Base-by-base conservation (phyloP, 2,329 filamentous ascomycete species). In the Aspergillus chevalieri region DNA sequence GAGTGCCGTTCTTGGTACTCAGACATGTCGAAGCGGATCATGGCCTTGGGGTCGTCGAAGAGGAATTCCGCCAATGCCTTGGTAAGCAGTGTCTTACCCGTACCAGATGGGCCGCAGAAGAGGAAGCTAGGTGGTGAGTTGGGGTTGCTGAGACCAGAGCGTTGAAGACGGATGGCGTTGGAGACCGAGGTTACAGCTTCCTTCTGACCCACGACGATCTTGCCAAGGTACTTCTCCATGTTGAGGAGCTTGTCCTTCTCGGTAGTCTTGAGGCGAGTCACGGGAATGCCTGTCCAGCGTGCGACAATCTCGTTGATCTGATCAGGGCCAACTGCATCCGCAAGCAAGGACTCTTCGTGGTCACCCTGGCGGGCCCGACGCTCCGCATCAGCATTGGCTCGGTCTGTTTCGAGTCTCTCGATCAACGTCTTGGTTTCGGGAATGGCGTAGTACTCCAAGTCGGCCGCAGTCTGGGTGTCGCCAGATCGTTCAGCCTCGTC, bases 21-120 rank as follows among this genome's bases (percentile, higher is more conserved):
- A 4, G 92, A 97, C 93, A 98, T 98, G 68, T 98, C 93, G 74
- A 98, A 95, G 36, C 93, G 87, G 62, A 98, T 95, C 93, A 98
- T 97, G 30, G 92, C 78, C 76, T 96, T 96, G 22, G 92, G 75
- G 60, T 98, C 93, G 66, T 98, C 93, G 74, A 98, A 98, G 24
- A 98, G 78, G 76, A 98, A 98, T 70, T 98, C 93, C 44, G 93
- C 93, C 52, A 98, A 79, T 14, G 92, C 93, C 73, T 98, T 98
- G 57, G 92, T 97, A 50, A 98, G 83, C 17, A 98, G 78, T 15
- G 93, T 98, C 76, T 98, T 98, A 78, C 93, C 93, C 10, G 93
- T 98, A 77, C 93, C 93, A 0, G 92, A 97, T 12, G 93, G 93
- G 76, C 93, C 93, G 64, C 93, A 97, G 82, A 98, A 98, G 50